A percentile compares a stretch with the other conserved stretches of the same genome.
These are phyloP conservation scores for Cenchrus americanus DNA, from an alignment of 176 grass and related monocot species.

Conservation along the genomic window DNA sequence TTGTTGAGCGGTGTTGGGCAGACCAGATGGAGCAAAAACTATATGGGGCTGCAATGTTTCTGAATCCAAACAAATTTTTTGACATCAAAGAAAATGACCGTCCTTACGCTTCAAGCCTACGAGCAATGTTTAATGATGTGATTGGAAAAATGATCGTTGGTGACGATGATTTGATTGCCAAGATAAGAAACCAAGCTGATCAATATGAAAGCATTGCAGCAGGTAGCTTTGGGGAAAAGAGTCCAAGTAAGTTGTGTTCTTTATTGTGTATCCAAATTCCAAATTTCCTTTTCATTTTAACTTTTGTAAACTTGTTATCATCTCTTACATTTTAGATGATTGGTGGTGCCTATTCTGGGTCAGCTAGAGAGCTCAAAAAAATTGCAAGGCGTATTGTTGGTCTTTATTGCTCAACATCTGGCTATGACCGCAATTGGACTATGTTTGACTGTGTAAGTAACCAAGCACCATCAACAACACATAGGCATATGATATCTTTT, in stretches of 20 bases:
- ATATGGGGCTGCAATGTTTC: slow-evolving; percentile 2
- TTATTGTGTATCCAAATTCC: background rate
- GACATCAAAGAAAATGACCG: background rate
- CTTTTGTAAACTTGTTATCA: background rate
- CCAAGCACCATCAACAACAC: background rate
- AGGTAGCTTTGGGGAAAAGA: background rate
- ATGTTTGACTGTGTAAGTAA: slow-evolving; percentile 26
- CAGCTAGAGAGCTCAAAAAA: background rate
- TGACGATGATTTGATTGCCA: background rate
- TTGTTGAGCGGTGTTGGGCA: background rate
- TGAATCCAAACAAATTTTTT: slow-evolving; percentile 20
- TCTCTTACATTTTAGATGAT: slow-evolving; percentile 4
- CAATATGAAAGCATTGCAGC: background rate
- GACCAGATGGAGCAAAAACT: slow-evolving; percentile 9
- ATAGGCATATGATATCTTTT: background rate
- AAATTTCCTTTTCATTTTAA: background rate
- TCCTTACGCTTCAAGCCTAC: background rate
- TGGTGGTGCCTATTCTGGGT: slow-evolving; percentile 8
- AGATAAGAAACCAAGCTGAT: slow-evolving; percentile 10
- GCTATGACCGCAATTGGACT: slow-evolving; percentile 8
- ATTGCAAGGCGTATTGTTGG: background rate
- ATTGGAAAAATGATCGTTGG: background rate
- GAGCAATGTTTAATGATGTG: background rate
- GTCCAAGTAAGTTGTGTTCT: background rate
- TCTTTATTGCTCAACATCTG: slow-evolving; percentile 22